A percentile compares a stretch with the other conserved stretches of the same genome.
Evolutionary conservation across 2,329 filamentous ascomycete genomes (phyloP).

Genomic region (Colletotrichum echinochloae): DNA sequence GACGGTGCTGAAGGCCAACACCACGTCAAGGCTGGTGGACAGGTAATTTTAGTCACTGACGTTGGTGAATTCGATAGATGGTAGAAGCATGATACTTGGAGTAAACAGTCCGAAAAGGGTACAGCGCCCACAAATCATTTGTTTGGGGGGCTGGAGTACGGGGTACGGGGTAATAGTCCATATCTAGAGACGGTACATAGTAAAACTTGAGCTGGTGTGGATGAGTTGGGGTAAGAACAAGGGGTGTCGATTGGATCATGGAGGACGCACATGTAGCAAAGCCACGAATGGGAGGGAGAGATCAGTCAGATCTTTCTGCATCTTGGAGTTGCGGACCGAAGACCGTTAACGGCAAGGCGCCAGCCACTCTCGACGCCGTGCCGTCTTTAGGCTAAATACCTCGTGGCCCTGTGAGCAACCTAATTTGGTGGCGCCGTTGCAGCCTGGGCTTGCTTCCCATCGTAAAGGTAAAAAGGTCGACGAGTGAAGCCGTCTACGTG

Average conservation of each 20-base stretch:
- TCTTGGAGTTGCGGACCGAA: constrained; percentile 42
- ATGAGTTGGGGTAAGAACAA: constrained; percentile 40
- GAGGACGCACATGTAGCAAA: constrained; percentile 22
- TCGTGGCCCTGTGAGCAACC: constrained; percentile 32
- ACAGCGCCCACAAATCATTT: neutral
- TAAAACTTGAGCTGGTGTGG: constrained; percentile 24
- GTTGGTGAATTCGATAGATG: constrained; percentile 2
- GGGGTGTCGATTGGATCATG: constrained; percentile 33
- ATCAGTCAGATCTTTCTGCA: constrained; percentile 29
- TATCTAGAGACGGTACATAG: constrained; percentile 17
- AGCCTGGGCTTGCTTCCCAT: neutral
- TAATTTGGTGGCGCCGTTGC: constrained; percentile 33
- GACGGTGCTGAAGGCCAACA: neutral
- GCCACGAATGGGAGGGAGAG: constrained; percentile 33
- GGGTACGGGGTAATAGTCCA: too few species aligned
- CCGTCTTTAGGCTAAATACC: constrained; percentile 37
- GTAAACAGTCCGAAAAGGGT: neutral
- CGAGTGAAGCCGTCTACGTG: neutral
- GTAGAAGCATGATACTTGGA: neutral
- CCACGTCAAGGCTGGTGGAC: neutral
- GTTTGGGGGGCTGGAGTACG: neutral
- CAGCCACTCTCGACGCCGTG: constrained; percentile 37
- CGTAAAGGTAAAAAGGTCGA: neutral
- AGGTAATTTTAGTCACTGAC: neutral
- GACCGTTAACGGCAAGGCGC: constrained; percentile 38